A percentile compares a stretch with the other conserved stretches of the same genome.
Evolutionary conservation across 164 flowering plant genomes (phyloP).

Genomic region (Cinnamomum chago): DNA sequence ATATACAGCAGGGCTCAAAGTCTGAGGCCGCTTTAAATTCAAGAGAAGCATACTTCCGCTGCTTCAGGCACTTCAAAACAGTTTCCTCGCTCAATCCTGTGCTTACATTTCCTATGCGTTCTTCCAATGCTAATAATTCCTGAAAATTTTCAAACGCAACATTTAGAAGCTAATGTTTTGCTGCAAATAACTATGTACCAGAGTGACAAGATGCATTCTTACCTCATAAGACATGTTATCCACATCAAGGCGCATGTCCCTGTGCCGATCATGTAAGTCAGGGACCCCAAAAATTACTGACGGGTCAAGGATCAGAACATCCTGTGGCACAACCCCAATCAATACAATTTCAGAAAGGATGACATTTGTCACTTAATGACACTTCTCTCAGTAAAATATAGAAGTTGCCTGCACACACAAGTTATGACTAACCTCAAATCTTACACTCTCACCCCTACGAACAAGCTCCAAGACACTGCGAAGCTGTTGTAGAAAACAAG

Average conservation of each 20-base stretch:
- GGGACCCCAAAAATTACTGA: slow-evolving; percentile 60
- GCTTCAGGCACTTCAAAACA: slow-evolving; percentile 48
- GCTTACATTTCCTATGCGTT: slow-evolving; percentile 78
- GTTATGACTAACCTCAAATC: slow-evolving; percentile 65
- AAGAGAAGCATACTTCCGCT: slow-evolving; percentile 25
- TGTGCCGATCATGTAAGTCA: slow-evolving; percentile 77
- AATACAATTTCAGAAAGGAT: not conserved
- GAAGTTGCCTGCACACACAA: not conserved
- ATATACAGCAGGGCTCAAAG: slow-evolving; percentile 78
- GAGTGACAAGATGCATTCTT: not conserved
- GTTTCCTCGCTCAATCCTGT: slow-evolving; percentile 73
- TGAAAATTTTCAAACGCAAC: slow-evolving; percentile 11
- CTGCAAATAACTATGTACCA: not conserved
- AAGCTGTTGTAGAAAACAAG: slow-evolving; percentile 37
- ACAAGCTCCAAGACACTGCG: slow-evolving; percentile 75
- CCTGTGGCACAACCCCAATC: slow-evolving; percentile 40
- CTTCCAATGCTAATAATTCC: slow-evolving; percentile 86
- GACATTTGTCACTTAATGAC: not conserved
- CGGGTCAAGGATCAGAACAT: slow-evolving; percentile 77
- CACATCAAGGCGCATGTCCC: slow-evolving; percentile 96
- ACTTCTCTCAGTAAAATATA: not conserved
- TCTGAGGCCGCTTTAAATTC: slow-evolving; percentile 22
- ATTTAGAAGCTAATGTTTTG: not conserved
- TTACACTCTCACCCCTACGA: slow-evolving; percentile 74
- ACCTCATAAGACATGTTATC: slow-evolving; percentile 98